Evolutionary conservation across 129 eudicot species (phyloP).

Genomic region (Flaveria trinervia): DNA sequence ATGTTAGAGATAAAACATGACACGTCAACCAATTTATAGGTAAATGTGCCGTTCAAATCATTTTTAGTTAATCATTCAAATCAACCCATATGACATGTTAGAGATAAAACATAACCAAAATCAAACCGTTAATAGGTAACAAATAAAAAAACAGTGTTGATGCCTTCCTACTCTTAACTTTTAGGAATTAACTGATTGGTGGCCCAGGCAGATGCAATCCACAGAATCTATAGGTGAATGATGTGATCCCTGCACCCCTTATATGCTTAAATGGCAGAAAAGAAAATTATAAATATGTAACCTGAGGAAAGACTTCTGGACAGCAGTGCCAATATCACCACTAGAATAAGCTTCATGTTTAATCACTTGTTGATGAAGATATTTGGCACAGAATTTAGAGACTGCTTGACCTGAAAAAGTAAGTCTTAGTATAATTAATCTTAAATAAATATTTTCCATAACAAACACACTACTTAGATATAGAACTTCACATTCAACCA

Average conservation of each 20-base stretch:
- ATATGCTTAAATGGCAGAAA: constrained; percentile 5
- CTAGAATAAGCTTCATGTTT: constrained; percentile 64
- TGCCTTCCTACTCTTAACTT: constrained; percentile 2
- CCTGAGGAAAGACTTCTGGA: constrained; percentile 77
- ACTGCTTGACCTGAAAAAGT: constrained; percentile 67
- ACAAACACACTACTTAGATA: constrained; percentile 10
- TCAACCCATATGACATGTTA: not conserved
- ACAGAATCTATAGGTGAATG: not conserved
- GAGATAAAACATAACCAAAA: not conserved
- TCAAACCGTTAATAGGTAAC: not conserved
- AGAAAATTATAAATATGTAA: constrained; percentile 6
- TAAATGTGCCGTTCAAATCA: too few species aligned
- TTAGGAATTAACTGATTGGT: not conserved
- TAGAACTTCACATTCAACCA: constrained; percentile 5
- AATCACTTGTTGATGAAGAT: constrained; percentile 76
- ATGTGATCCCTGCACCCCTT: not conserved
- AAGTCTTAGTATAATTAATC: constrained; percentile 11
- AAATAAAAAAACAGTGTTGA: not conserved
- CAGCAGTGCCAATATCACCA: constrained; percentile 69
- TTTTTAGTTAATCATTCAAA: not conserved
- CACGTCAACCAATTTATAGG: too few species aligned
- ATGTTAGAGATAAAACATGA: not conserved
- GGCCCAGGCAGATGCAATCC: not conserved
- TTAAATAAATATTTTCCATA: not conserved
- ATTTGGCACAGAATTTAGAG: constrained; percentile 81